Percentiles rank a stretch among this genome's conserved stretches.
Conservation (phyloP, 352 stramenopile genomes). For the Aphanomyces cochlioides region DNA sequence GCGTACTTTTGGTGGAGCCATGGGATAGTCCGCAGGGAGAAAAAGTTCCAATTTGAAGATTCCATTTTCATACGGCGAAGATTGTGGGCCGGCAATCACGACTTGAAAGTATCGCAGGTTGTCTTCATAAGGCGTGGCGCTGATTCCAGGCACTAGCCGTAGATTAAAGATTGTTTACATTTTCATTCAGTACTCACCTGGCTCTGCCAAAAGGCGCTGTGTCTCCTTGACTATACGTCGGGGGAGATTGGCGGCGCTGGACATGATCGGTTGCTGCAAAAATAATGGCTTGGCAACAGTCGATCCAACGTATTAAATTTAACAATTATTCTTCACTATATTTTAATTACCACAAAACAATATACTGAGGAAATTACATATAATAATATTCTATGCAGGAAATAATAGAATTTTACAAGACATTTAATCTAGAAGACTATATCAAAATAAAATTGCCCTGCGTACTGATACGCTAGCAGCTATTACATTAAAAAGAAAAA, state of each 20-base stretch:
- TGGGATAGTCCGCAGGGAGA: slow-evolving; percentile 96
- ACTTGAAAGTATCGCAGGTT: slow-evolving; percentile 99
- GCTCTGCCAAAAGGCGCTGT: slow-evolving; percentile 92
- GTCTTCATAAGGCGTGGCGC: slow-evolving; percentile 94
- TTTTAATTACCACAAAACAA: too few species aligned
- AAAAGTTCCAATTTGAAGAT: slow-evolving; percentile 97
- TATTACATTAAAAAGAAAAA: too few species aligned
- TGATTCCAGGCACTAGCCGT: slow-evolving; percentile 90
- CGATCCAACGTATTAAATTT: background rate
- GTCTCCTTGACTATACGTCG: slow-evolving; percentile 89
- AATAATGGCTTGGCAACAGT: background rate
- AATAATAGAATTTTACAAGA: too few species aligned
- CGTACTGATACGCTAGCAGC: too few species aligned
- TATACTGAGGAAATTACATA: too few species aligned
- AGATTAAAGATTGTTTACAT: slow-evolving; percentile 16
- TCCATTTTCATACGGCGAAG: slow-evolving; percentile 94
- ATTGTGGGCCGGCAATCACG: slow-evolving; percentile 93
- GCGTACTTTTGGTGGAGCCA: slow-evolving; percentile 95
- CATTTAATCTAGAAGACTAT: too few species aligned
- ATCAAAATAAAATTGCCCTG: too few species aligned
- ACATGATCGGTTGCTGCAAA: slow-evolving; percentile 19
- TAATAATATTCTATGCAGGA: too few species aligned
- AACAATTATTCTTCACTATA: background rate
- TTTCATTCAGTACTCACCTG: slow-evolving; percentile 43
- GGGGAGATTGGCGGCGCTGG: slow-evolving; percentile 36